These are phyloP conservation scores for Prinsepia uniflora DNA, from an alignment of 306 rosid genomes.

Conservation along the genomic window DNA sequence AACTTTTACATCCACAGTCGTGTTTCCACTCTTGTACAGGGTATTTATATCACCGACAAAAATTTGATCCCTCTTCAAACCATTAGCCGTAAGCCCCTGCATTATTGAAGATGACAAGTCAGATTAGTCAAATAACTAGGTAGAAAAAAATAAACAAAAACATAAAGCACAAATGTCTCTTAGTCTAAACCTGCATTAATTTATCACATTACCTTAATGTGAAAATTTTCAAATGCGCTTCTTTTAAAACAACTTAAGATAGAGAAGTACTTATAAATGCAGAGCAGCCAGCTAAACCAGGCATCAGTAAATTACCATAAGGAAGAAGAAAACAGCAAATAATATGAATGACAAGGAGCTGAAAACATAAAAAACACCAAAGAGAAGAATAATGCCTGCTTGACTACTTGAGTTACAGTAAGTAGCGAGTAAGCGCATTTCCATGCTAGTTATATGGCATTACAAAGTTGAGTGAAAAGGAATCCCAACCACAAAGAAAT, in stretches of 20 bases:
- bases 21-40: slow-evolving; percentile 70
- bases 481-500: neutral
- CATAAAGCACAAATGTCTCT: neutral
- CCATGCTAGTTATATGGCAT: neutral
- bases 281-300: neutral
- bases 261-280: neutral
- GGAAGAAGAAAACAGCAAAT: no score
- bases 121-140: slow-evolving; percentile 13
- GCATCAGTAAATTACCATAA: neutral
- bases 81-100: slow-evolving; percentile 86
- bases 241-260: neutral
- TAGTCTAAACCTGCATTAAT: neutral
- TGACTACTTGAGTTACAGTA: neutral
- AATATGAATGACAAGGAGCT: neutral
- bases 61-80: slow-evolving; percentile 76
- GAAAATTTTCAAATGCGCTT: neutral
- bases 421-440: neutral
- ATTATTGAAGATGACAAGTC: slow-evolving; percentile 25
- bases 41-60: slow-evolving; percentile 78
- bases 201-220: neutral
- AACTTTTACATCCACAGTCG: slow-evolving; percentile 76
- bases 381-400: neutral
- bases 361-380: neutral
- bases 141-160: neutral
- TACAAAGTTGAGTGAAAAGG: neutral